phyloP scores from a whole-genome alignment of 1,139 yeast genomes.

The Sugiyamaella sp. region DNA sequence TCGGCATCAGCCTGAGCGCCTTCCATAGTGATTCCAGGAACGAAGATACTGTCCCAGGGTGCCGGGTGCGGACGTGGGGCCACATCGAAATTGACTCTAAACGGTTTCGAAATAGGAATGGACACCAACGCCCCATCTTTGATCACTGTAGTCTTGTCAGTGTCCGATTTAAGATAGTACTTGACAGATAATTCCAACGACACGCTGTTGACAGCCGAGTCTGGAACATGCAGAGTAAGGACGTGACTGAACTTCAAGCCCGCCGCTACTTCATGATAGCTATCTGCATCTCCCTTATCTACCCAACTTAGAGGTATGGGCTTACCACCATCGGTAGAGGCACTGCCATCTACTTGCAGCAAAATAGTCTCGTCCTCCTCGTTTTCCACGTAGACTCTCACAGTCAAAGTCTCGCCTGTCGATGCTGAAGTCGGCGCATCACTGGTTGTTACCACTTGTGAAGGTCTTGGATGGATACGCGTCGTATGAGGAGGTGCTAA shows the following conservation, averaged over 20 bases:
- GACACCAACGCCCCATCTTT: constrained; percentile 32
- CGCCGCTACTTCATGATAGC: constrained; percentile 5
- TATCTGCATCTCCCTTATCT: neutral
- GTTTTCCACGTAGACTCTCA: constrained; percentile 32
- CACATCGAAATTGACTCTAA: constrained; percentile 41
- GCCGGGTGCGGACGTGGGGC: constrained; percentile 39
- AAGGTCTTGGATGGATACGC: constrained; percentile 38
- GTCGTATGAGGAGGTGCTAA: constrained; percentile 15
- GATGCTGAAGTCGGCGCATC: constrained; percentile 33
- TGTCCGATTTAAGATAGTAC: constrained; percentile 35
- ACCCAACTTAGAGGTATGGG: constrained; percentile 16
- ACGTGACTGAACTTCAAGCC: constrained; percentile 21
- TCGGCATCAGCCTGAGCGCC: too few relatives aligned
- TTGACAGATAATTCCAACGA: constrained; percentile 35
- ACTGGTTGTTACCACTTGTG: constrained; percentile 32
- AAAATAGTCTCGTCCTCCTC: constrained; percentile 36
- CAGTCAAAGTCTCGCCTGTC: constrained; percentile 37
- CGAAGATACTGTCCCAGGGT: constrained; percentile 43
- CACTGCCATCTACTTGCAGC: constrained; percentile 32
- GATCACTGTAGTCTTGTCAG: constrained; percentile 35
- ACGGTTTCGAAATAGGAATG: constrained; percentile 40
- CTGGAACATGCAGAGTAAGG: constrained; percentile 31
- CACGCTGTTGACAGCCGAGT: constrained; percentile 28
- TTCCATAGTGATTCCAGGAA: constrained; percentile 32
- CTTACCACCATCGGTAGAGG: constrained; percentile 27